phyloP scores from a whole-genome alignment of 371 early-diverging fungal species.

The Lichtheimia corymbifera region DNA sequence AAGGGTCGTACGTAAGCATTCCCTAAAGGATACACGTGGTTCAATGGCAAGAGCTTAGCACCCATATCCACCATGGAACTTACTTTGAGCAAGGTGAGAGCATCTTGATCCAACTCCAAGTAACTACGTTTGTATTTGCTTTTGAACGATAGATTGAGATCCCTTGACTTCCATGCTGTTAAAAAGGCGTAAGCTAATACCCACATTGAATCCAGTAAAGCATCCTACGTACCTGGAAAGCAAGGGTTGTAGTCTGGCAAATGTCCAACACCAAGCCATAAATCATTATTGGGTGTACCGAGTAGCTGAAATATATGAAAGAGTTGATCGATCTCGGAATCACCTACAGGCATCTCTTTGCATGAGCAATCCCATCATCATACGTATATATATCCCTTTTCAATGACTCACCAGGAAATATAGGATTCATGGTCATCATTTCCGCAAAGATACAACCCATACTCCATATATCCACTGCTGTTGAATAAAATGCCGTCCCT shows the following conservation, averaged over 20 bases:
- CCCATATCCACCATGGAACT: background rate
- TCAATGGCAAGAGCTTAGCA: no score
- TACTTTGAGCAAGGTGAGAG: constrained; percentile 6
- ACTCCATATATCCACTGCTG: constrained; percentile 83
- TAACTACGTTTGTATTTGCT: constrained; percentile 1
- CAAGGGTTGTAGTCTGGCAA: constrained; percentile 82
- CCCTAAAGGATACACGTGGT: background rate
- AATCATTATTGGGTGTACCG: constrained; percentile 88
- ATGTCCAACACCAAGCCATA: constrained; percentile 84
- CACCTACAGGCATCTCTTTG: constrained; percentile 49
- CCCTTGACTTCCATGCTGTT: constrained; percentile 16
- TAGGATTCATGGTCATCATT: constrained; percentile 81
- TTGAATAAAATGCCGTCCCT: constrained; percentile 68
- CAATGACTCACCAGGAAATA: constrained; percentile 72
- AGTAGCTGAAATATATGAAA: constrained; percentile 91
- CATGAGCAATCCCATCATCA: background rate
- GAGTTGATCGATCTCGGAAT: constrained; percentile 96
- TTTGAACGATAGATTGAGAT: constrained; percentile 5
- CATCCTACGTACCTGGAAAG: constrained; percentile 41
- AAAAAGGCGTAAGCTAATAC: background rate
- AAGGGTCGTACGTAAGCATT: constrained; percentile 12
- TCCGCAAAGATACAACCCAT: constrained; percentile 90
- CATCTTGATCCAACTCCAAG: constrained; percentile 14
- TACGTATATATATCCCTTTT: no score
- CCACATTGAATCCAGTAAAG: background rate